Base-by-base conservation (phyloP, 1,284 basidiomycete species). In the Melampsora americana region DNA sequence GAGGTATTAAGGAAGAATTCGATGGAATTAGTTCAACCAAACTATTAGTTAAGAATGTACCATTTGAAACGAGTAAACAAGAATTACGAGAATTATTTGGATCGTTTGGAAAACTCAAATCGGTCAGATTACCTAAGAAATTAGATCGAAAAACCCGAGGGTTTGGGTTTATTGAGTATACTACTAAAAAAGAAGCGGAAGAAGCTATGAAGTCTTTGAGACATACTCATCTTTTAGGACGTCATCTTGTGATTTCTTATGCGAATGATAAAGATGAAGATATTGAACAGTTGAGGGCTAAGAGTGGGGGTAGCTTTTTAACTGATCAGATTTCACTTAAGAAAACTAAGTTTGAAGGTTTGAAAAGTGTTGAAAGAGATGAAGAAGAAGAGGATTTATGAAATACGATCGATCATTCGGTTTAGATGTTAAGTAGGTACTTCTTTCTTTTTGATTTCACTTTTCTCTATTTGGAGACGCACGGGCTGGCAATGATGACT, bases 31-130 rank as follows among this genome's bases (percentile, higher is more conserved):
- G 86, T 79, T 89, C 90, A 78, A 91, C 92, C 78, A 94, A 95
- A 87, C 89, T 98, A 86, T 88, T 98, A 65, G 92, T 98, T 80
- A 99, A 98, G 87, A 99, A 99, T 82, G 86, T 98, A 78, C 94
- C 95, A 26, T 99, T 99, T 85, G 95, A 99, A 84, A 92, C 91
- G 65, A 92, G 90, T 60, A 93, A 92, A 86, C 93, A 92, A 84
- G 95, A 99, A 79, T 87, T 99, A 26, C 87, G 91, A 70, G 90
- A 92, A 78, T 84, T 98, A 35, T 95, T 96, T 83, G 87, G 89
- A 28, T 87, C 92, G 0, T 92, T 97, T 80, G 95, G 94, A 0
- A 90, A 92, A 79, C 88, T 98, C 83, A 95, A 95, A 84, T 92
- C 93, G 9, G 89, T 94, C 11, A 89, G 95, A 39, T 83, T 95